Evolutionary conservation across 352 stramenopile genomes (phyloP).

Genomic region (Phytopythium montanum): DNA sequence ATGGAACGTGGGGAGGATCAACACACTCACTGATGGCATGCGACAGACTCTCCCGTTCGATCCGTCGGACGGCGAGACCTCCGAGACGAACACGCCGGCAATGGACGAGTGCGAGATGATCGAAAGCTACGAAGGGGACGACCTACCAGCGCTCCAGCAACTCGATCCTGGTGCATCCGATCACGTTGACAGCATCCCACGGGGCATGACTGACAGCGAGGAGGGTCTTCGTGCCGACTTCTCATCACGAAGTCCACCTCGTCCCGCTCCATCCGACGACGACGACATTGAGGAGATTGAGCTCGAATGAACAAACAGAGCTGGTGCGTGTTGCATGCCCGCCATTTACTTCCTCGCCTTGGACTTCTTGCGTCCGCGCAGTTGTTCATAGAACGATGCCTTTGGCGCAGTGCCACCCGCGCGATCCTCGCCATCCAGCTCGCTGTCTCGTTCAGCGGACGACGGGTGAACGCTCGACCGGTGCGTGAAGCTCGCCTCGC

Average conservation of each 20-base stretch:
- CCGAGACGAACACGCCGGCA: not conserved
- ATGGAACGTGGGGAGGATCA: not conserved
- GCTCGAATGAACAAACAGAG: not conserved
- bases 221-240: not conserved
- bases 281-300: constrained; percentile 60
- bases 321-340: not conserved
- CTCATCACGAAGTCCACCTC: not conserved
- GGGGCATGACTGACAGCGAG: not conserved
- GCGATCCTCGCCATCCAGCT: constrained; percentile 20
- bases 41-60: not conserved
- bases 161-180: not conserved
- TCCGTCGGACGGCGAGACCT: not conserved
- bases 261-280: constrained; percentile 16
- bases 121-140: not conserved
- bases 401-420: constrained; percentile 18
- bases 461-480: constrained; percentile 6
- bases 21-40: not conserved
- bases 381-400: constrained; percentile 78
- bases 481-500: constrained; percentile 4
- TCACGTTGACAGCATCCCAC: not conserved
- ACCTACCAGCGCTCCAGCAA: not conserved
- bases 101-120: constrained; percentile 2
- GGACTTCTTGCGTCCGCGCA: constrained; percentile 53
- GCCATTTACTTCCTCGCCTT: constrained; percentile 49
- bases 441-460: constrained; percentile 6